Percentiles rank a stretch among this genome's conserved stretches.
These are phyloP conservation scores for Rosa persica DNA, from an alignment of 306 rosid genomes.

Conservation along the genomic window DNA sequence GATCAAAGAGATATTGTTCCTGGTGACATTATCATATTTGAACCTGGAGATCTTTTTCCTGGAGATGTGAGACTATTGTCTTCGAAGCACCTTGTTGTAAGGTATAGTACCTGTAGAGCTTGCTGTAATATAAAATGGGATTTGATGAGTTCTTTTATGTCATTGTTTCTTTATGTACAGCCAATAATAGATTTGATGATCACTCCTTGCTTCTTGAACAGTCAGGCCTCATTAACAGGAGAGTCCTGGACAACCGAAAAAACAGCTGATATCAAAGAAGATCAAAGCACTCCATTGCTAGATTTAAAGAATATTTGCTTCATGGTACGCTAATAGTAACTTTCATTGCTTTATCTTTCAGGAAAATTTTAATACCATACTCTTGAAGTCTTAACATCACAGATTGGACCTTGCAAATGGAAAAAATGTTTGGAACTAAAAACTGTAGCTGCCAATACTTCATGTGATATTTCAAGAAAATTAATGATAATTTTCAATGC, in stretches of 20 bases:
- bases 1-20: conserved; percentile 87
- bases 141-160: conserved; percentile 18
- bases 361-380: not conserved
- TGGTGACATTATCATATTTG: conserved; percentile 83
- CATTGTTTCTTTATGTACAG: conserved; percentile 15
- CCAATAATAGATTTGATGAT: conserved; percentile 17
- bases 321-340: conserved; percentile 49
- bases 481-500: not conserved
- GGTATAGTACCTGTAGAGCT: conserved; percentile 38
- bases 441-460: not conserved
- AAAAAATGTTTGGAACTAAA: not conserved
- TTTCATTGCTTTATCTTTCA: conserved; percentile 6
- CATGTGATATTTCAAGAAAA: not conserved
- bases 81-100: conserved; percentile 79
- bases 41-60: conserved; percentile 88
- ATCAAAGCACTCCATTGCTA: conserved; percentile 55
- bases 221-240: conserved; percentile 89
- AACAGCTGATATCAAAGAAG: conserved; percentile 65
- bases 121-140: conserved; percentile 13
- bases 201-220: conserved; percentile 47
- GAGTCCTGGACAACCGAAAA: conserved; percentile 69
- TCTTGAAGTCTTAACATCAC: not conserved
- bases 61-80: conserved; percentile 77
- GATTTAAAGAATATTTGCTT: conserved; percentile 81
- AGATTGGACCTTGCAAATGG: not conserved